These are phyloP conservation scores for Delitschia confertaspora DNA, from an alignment of 495 filamentous ascomycete genomes.

Conservation along the genomic window DNA sequence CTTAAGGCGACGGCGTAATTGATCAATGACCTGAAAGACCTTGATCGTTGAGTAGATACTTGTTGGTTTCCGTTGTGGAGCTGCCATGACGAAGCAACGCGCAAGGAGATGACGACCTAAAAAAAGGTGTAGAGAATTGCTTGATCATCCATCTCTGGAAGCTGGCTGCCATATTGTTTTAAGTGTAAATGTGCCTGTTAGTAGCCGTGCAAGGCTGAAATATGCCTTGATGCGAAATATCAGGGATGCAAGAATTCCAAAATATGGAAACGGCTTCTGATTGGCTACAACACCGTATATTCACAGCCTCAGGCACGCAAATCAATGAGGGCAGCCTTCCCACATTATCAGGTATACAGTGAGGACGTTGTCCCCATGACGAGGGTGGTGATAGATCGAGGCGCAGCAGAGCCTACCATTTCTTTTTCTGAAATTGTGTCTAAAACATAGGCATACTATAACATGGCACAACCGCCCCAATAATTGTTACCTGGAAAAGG, in stretches of 20 bases:
- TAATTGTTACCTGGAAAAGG: too few species aligned
- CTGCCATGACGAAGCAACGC: slow-evolving; percentile 15
- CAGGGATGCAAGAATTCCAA: not conserved
- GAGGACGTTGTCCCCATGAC: not conserved
- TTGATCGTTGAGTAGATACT: slow-evolving; percentile 26
- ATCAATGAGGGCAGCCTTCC: not conserved
- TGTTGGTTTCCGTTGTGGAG: slow-evolving; percentile 7
- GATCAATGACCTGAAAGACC: slow-evolving; percentile 24
- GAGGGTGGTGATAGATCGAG: not conserved
- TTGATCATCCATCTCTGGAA: not conserved
- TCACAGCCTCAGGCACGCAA: not conserved
- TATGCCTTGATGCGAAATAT: slow-evolving; percentile 1
- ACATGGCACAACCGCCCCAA: not conserved
- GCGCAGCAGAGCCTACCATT: not conserved
- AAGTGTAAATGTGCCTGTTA: not conserved
- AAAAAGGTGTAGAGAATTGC: slow-evolving; percentile 4
- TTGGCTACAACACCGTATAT: not conserved
- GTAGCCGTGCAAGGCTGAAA: slow-evolving; percentile 15
- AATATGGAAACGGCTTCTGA: not conserved
- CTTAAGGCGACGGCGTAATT: slow-evolving; percentile 26
- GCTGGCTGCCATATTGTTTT: slow-evolving; percentile 6
- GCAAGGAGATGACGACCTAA: slow-evolving; percentile 7
- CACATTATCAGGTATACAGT: too few species aligned
- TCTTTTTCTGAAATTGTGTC: not conserved
- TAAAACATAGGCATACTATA: not conserved